Evolutionary conservation across 768 basidiomycete species (phyloP), one percentile per base, ranked within the genome.

Genomic region (Chalciporus pseudorubinellus): DNA sequence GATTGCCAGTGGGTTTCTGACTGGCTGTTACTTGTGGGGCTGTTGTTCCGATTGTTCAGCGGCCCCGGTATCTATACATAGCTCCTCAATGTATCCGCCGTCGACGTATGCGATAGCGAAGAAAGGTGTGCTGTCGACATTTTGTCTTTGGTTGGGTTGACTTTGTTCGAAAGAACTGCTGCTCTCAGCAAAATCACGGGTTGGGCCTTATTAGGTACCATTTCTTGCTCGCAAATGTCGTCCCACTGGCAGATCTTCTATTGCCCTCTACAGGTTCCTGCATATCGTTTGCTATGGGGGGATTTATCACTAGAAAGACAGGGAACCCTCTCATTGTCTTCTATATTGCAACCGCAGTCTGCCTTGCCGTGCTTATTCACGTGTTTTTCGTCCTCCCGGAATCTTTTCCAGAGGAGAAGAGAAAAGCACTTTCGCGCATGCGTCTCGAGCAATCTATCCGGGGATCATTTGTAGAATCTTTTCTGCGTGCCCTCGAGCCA

Each of bases 251-350:
- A n/a, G n/a, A n/a, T 22, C 44, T 50, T 19, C 46, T 22, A 28
- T 24, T 21, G 19, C 50, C 18, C 22, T 16, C 29, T 43, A 0
- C 39, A 70, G 67, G 68, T 24, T 51, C 51, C 16, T 57, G 53
- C 16, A 33, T 69, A 28, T 62, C 70, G 3, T 68, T 61, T 48
- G 50, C 52, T 48, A 26, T 66, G 0, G 70, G 70, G 39, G 70
- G 70, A 19, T 48, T 55, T 3, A 28, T 71, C 16, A 70, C 70
- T 13, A 66, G 61, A 6, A 41, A 50, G 10, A 58, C 64, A 6
- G 57, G 59, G 6, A 50, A 69, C 28, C 44, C 58, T 12, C 36
- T 59, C 1, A 51, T 58, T 0, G 68, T 71, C 7, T 67, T 62
- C 39, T 52, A 60, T 22, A 31, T 58, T 4, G 52, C 59, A 10